Base-by-base conservation (phyloP, 1,139 yeast species). In the Taphrina pruni region DNA sequence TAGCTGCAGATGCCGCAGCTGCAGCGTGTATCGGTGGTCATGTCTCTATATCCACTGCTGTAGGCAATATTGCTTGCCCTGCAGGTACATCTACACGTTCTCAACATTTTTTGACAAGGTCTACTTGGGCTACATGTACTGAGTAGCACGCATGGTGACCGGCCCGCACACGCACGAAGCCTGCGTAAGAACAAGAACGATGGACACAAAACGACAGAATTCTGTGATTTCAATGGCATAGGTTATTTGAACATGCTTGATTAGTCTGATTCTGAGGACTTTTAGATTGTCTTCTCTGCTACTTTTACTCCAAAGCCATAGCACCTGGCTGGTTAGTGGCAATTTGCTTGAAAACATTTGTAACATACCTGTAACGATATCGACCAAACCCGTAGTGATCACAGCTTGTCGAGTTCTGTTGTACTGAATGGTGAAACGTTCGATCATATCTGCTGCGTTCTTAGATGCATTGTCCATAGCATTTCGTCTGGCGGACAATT, bases 371-470 rank as follows among this genome's bases (percentile, higher is more conserved):
- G 99, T 94, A 82, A 94, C 94, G 80, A 94, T 94, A 84, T 94
- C 99, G 79, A 94, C 98, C 88, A 94, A 86, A 86, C 94, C 99
- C 87, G 94, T 94, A 84, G 99, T 94, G 80, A 94, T 94, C 80
- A 93, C 99, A 77, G 99, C 99, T 87, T 94, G 99, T 89, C 99
- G 93, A 80, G 98, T 90, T 88, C 99, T 93, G 93, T 94, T 94
- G 85, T 94, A 94, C 82, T 93, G 87, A 81, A 94, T 94, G 75
- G 98, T 88, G 89, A 90, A 93, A 79, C 86, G 88, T 84, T 86
- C 88, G 80, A 94, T 94, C 99, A 94, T 94, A 77, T 94, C 99
- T 83, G 97, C 97, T 74, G 99, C 99, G 81, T 93, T 94, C 96
- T 94, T 94, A 77, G 98, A 92, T 74, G 99, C 99, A 80, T 93